These are phyloP conservation scores for Pleurotus tuoliensis DNA, from an alignment of 768 basidiomycete species.

Conservation along the genomic window DNA sequence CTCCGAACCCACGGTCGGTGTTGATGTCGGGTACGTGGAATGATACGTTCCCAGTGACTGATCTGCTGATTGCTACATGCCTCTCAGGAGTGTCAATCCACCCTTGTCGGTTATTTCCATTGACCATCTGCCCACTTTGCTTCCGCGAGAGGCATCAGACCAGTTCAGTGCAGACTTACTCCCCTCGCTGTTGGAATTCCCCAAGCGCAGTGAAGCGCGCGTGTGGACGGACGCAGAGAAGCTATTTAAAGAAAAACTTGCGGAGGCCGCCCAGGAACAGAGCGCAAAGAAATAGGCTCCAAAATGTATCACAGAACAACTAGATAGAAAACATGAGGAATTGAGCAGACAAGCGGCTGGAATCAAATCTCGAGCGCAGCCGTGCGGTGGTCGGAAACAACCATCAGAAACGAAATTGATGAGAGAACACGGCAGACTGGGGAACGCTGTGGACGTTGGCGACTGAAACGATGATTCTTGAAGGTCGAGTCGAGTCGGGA, in stretches of 20 bases:
- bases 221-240: conserved; percentile 90
- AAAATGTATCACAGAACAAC: conserved; percentile 1
- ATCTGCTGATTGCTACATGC: conserved; percentile 2
- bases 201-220: conserved; percentile 55
- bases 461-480: background rate
- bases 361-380: too few relatives aligned
- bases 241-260: conserved; percentile 62
- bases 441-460: background rate
- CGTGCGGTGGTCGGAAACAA: too few relatives aligned
- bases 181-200: conserved; percentile 81
- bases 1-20: conserved; percentile 84
- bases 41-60: background rate
- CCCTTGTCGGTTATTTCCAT: conserved; percentile 87
- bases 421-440: background rate
- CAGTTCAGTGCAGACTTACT: conserved; percentile 89
- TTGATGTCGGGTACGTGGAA: conserved; percentile 67
- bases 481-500: background rate
- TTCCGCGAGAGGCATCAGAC: conserved; percentile 95
- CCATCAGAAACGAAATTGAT: background rate
- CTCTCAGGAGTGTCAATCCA: conserved; percentile 54
- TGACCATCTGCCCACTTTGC: conserved; percentile 92
- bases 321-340: background rate
- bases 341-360: background rate
- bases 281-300: conserved; percentile 17
- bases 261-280: conserved; percentile 38